These are phyloP conservation scores for Manihot esculenta DNA, from an alignment of 441 rosid species.

Conservation along the genomic window DNA sequence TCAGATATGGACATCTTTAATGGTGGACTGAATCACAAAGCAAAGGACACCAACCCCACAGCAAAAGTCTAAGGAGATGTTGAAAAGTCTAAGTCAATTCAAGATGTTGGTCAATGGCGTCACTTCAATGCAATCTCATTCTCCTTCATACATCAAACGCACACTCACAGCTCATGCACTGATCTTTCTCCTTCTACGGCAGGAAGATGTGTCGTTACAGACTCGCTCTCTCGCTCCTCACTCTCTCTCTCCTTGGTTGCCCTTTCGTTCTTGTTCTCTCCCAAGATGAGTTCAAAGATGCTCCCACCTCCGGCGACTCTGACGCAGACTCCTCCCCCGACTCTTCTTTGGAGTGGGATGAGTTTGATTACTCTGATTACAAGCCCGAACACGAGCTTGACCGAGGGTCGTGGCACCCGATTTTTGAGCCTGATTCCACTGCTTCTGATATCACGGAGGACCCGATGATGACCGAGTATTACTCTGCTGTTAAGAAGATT, in stretches of 20 bases:
- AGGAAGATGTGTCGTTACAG: conserved; percentile 12
- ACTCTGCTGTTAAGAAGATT: conserved; percentile 53
- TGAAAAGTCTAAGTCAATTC: too few species aligned
- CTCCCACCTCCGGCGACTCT: conserved; percentile 36
- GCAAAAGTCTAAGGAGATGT: too few species aligned
- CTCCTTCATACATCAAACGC: neutral
- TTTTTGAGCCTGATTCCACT: conserved; percentile 66
- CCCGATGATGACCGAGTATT: conserved; percentile 42
- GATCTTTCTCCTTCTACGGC: neutral
- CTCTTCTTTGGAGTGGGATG: conserved; percentile 71
- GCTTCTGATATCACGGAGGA: conserved; percentile 10
- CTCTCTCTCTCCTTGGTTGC: conserved; percentile 48
- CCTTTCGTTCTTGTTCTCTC: conserved; percentile 72
- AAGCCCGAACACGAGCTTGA: conserved; percentile 79
- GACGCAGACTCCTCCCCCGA: conserved; percentile 35
- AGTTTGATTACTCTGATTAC: conserved; percentile 69
- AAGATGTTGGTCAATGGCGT: too few species aligned
- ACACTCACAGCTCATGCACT: neutral
- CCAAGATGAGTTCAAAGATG: conserved; percentile 81
- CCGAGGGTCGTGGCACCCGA: conserved; percentile 93
- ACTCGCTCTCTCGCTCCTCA: conserved; percentile 27
- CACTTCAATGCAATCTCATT: too few species aligned
- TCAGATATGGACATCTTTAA: too few species aligned
- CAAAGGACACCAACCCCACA: too few species aligned
- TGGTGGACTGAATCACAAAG: too few species aligned